Evolutionary conservation across 2,329 filamentous ascomycete species (phyloP).

Genomic region (Aspergillus udagawae): DNA sequence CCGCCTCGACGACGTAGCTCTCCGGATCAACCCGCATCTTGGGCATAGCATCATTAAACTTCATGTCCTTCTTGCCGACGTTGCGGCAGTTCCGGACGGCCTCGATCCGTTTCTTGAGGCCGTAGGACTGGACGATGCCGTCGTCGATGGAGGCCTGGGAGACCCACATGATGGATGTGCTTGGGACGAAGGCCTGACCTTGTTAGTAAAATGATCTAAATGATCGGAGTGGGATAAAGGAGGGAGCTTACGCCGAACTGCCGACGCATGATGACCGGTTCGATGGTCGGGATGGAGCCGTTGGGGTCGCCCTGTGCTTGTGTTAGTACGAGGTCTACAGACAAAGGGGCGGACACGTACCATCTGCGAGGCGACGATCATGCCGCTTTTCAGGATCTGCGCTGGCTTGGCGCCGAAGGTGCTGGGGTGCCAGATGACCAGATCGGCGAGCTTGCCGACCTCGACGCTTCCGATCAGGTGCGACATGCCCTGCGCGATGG

Average conservation of each 20-base stretch:
- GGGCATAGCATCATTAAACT: conserved; percentile 77
- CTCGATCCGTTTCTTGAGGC: conserved; percentile 73
- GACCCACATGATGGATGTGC: conserved; percentile 76
- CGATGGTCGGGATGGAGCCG: conserved; percentile 79
- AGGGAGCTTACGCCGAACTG: conserved; percentile 65
- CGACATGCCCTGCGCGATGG: conserved; percentile 82
- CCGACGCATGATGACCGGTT: conserved; percentile 76
- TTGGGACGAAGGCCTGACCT: conserved; percentile 58
- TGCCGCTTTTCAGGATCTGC: conserved; percentile 78
- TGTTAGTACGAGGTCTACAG: neutral
- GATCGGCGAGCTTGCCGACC: conserved; percentile 82
- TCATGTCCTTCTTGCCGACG: conserved; percentile 83
- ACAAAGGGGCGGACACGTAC: conserved; percentile 42
- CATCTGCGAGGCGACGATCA: conserved; percentile 82
- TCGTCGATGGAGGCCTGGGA: conserved; percentile 65
- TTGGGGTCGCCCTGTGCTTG: conserved; percentile 66
- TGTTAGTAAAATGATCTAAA: neutral
- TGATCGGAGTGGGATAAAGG: neutral
- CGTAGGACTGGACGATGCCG: conserved; percentile 67
- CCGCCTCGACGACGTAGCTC: conserved; percentile 80
- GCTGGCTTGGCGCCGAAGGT: conserved; percentile 85
- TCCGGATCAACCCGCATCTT: conserved; percentile 91
- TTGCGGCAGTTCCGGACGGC: conserved; percentile 70
- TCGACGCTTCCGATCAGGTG: conserved; percentile 85
- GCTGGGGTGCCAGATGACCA: conserved; percentile 80